A percentile compares a stretch with the other conserved stretches of the same genome.
Evolutionary conservation across 2,329 filamentous ascomycete genomes (phyloP).

Genomic region (Ophiosphaerella herpotricha): DNA sequence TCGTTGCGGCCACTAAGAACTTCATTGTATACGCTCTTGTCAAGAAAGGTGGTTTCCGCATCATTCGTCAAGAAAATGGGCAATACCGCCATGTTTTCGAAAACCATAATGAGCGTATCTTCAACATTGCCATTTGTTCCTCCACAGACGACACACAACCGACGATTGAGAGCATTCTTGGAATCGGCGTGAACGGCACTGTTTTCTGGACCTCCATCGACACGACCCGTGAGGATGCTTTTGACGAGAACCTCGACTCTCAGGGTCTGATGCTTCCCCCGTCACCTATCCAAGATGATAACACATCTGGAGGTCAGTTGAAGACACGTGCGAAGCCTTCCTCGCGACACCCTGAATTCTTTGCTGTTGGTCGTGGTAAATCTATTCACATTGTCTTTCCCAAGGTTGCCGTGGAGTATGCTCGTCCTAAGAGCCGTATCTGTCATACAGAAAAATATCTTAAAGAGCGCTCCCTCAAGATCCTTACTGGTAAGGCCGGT

Average conservation of each 20-base stretch:
- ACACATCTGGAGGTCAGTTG: conserved; percentile 86
- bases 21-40: conserved; percentile 95
- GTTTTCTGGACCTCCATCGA: conserved; percentile 89
- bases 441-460: conserved; percentile 89
- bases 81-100: conserved; percentile 91
- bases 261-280: conserved; percentile 90
- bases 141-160: conserved; percentile 56
- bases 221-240: conserved; percentile 56
- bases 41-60: conserved; percentile 87
- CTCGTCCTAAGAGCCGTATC: conserved; percentile 57
- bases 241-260: conserved; percentile 79
- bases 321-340: conserved; percentile 95
- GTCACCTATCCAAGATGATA: conserved; percentile 82
- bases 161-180: conserved; percentile 74
- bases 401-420: conserved; percentile 58
- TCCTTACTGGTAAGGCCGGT: conserved; percentile 95
- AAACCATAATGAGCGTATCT: conserved; percentile 88
- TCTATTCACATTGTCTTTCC: conserved; percentile 87
- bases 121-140: conserved; percentile 85
- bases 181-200: conserved; percentile 90
- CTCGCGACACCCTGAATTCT: conserved; percentile 86
- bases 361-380: conserved; percentile 93
- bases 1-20: conserved; percentile 84
- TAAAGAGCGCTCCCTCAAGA: conserved; percentile 84
- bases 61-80: conserved; percentile 93